These are phyloP conservation scores for Geotrichum carabidarum DNA, from an alignment of 1,139 yeast genomes.

Conservation along the genomic window DNA sequence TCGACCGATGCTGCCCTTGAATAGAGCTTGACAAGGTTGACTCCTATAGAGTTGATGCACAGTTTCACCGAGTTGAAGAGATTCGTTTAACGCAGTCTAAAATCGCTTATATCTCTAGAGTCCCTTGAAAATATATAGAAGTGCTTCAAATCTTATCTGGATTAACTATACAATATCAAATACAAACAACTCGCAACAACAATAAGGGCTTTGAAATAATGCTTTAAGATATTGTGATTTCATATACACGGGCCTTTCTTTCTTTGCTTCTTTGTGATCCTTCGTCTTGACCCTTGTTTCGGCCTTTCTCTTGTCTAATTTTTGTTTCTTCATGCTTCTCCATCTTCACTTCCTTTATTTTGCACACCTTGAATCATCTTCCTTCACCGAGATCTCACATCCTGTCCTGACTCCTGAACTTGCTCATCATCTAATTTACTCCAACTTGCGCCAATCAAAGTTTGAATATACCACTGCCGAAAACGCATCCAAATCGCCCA, in stretches of 20 bases:
- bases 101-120: too few relatives aligned
- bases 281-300: too few relatives aligned
- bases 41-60: too few relatives aligned
- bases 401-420: neutral
- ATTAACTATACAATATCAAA: neutral
- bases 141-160: neutral
- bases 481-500: slow-evolving; percentile 73
- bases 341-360: slow-evolving; percentile 83
- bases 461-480: slow-evolving; percentile 89
- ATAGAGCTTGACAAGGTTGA: too few relatives aligned
- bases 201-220: neutral
- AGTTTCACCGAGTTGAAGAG: too few relatives aligned
- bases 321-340: too few relatives aligned
- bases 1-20: too few relatives aligned
- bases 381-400: slow-evolving; percentile 32
- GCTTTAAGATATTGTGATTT: neutral
- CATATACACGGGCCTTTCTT: too few relatives aligned
- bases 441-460: slow-evolving; percentile 45
- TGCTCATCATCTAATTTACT: slow-evolving; percentile 10
- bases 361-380: slow-evolving; percentile 95
- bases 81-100: too few relatives aligned
- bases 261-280: too few relatives aligned
- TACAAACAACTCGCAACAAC: neutral
- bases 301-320: too few relatives aligned
- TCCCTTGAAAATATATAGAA: too few relatives aligned